phyloP scores from a whole-genome alignment of 2,329 filamentous ascomycete species.

The Diaporthe destruens region DNA sequence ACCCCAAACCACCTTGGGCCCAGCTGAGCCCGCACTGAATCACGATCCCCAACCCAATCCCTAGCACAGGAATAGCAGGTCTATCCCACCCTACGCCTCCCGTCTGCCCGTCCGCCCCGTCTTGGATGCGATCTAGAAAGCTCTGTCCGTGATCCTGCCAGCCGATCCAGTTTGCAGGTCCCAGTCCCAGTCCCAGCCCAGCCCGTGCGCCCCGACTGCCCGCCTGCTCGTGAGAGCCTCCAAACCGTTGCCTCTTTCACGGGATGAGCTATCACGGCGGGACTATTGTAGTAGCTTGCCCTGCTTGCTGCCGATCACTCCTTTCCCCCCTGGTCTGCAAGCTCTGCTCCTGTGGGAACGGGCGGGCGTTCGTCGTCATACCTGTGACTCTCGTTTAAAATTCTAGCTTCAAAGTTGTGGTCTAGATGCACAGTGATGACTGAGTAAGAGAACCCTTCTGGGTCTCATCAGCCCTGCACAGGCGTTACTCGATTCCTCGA shows the following conservation, averaged over 20 bases:
- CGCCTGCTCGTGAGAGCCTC: conserved; percentile 7
- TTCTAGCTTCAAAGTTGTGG: not conserved
- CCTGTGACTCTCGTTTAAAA: not conserved
- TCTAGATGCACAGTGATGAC: not conserved
- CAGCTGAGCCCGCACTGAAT: conserved; percentile 10
- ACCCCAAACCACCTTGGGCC: not conserved
- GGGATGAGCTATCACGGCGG: not conserved
- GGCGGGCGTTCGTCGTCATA: conserved; percentile 12
- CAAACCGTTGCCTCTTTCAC: conserved; percentile 6
- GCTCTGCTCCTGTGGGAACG: not conserved
- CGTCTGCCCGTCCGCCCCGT: no score
- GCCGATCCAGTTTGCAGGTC: not conserved
- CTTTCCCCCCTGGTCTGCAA: conserved; percentile 1
- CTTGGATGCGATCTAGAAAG: conserved; percentile 12
- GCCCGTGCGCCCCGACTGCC: not conserved
- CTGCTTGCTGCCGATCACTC: not conserved
- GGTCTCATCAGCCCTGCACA: not conserved
- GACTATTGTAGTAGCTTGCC: not conserved
- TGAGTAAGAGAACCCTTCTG: not conserved
- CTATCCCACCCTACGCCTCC: conserved; percentile 4
- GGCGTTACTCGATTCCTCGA: conserved; percentile 21
- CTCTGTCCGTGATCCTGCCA: conserved; percentile 9
- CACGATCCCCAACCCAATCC: conserved; percentile 29
- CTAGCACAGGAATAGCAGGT: conserved; percentile 24
- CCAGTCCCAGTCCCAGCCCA: not conserved